Evolutionary conservation across 2,329 filamentous ascomycete genomes (phyloP).

Genomic region (Ceratocystis destructans): DNA sequence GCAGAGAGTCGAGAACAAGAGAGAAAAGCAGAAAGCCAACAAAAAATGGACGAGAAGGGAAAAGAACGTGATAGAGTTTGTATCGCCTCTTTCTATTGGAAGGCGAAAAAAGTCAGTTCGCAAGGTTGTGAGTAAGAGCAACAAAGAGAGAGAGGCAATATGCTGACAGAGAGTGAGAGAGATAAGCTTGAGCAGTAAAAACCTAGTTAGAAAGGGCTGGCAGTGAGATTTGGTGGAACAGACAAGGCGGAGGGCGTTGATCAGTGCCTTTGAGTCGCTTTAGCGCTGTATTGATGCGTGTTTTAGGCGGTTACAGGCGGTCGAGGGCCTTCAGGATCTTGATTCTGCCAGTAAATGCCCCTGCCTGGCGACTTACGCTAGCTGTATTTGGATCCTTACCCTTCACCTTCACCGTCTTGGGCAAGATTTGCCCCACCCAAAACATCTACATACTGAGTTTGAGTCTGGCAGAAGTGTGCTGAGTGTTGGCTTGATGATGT

Average conservation of each 20-base stretch:
- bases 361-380: too few species aligned
- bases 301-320: not conserved
- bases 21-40: not conserved
- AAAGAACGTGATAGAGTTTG: slow-evolving; percentile 3
- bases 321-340: too few species aligned
- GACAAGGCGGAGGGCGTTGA: not conserved
- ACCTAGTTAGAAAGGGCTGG: not conserved
- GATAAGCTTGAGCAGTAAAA: slow-evolving; percentile 9
- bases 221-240: not conserved
- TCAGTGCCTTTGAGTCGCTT: too few species aligned
- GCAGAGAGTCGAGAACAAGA: not conserved
- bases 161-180: not conserved
- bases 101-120: not conserved
- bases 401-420: too few species aligned
- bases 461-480: too few species aligned
- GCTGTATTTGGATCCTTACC: too few species aligned
- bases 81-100: not conserved
- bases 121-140: not conserved
- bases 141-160: not conserved
- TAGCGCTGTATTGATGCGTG: not conserved
- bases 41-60: slow-evolving; percentile 3
- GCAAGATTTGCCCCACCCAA: too few species aligned
- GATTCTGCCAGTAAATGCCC: too few species aligned
- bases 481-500: too few species aligned
- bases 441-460: too few species aligned